Conservation (phyloP, 2,329 filamentous ascomycete species). For the Colletotrichum incanum region DNA sequence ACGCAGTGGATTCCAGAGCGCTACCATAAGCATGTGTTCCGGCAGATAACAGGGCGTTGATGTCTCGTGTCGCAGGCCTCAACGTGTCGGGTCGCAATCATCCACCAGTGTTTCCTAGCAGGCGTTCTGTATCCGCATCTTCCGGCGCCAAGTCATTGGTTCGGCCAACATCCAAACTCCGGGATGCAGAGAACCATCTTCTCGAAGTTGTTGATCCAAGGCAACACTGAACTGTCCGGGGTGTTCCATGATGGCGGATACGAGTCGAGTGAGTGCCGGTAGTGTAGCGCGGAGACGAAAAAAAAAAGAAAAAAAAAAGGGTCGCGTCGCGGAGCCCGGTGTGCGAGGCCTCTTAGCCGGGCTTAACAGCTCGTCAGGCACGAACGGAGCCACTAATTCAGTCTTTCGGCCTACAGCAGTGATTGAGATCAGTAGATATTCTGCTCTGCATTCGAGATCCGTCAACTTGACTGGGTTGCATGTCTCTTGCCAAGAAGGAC, state of each 20-base stretch:
- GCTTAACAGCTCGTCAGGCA: not conserved
- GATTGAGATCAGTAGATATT: not conserved
- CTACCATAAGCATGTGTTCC: not conserved
- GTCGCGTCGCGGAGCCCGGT: conserved; percentile 6
- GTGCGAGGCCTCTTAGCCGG: conserved; percentile 6
- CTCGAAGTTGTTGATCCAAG: conserved; percentile 3
- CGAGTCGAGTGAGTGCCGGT: not conserved
- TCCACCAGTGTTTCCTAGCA: not conserved
- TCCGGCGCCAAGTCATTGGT: conserved; percentile 10
- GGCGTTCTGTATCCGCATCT: not conserved
- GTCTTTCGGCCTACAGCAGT: not conserved
- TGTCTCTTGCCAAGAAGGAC: conserved; percentile 11
- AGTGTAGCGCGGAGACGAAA: conserved; percentile 20
- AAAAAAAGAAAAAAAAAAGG: not conserved
- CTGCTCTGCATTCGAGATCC: not conserved
- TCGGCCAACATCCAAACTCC: not conserved
- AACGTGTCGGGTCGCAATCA: not conserved
- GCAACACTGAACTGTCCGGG: not conserved
- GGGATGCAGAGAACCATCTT: not conserved
- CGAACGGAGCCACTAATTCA: not conserved
- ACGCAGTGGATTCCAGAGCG: not conserved
- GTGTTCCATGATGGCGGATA: conserved; percentile 11
- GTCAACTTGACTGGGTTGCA: conserved; percentile 7
- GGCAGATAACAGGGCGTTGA: not conserved
- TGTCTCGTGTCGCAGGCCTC: conserved; percentile 1